Evolutionary conservation across 202 grass and related monocot species (phyloP), one percentile per base, ranked within the genome.

Genomic region (Bolboschoenoplectus hybrid): DNA sequence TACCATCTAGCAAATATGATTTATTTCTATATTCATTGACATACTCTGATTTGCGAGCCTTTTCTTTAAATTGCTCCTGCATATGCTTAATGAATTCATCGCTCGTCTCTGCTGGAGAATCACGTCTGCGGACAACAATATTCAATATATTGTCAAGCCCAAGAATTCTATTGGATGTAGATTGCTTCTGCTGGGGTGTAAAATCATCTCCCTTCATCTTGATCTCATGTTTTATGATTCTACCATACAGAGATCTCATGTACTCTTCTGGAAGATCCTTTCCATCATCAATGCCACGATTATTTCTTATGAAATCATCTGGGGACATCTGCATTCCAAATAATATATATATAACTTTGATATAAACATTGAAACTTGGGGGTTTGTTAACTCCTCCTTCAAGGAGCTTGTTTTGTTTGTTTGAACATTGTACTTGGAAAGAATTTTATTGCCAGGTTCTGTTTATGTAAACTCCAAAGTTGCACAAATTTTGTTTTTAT

Each of bases 251-350:
- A 45, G 97, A 99, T 85, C 93, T 96, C 93, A 99, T 91, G 92
- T 94, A 97, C 85, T 99, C 97, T 87, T 99, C 93, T 32, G 97
- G 88, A 44, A 99, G 87, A 83, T 99, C 97, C 90, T 97, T 99
- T 76, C 97, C 97, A 85, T 96, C 97, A 80, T 99, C 93, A 49
- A 99, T 99, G 82, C 93, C 92, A 41, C 97, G 93, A 74, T 99
- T 99, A 81, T 99, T 99, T 91, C 93, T 96, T 74, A 96, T 94
- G 83, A 99, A 99, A 91, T 99, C 97, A 91, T 97, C 97, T 75
- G 92, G 86, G 63, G 97, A 99, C 97, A 99, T 99, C 97, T 99
- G 90, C 89, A 92, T 89, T 65, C 84, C 79, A 78, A 80, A 69
- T 70, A 61, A 81, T 1, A 80, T 26, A 26, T 26, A 26, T 26